phyloP scores from a whole-genome alignment of 352 stramenopile genomes.

The Pythium insidiosum region DNA sequence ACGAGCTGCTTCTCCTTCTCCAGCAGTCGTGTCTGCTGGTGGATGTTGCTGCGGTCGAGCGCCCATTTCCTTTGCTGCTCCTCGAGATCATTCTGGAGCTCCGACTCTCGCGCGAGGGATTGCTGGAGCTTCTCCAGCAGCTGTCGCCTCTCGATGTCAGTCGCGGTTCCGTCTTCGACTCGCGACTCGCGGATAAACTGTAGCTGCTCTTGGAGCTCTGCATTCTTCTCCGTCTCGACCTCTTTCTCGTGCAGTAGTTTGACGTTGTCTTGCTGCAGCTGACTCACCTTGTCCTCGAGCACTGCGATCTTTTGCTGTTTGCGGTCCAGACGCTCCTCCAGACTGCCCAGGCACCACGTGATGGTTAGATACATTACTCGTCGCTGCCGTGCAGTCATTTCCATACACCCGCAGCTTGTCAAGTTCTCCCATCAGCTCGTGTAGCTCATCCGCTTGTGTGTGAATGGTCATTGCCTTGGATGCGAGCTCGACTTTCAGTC shows the following conservation, averaged over 20 bases:
- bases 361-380: too few relatives aligned
- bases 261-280: conserved; percentile 37
- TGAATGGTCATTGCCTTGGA: conserved; percentile 51
- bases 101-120: conserved; percentile 33
- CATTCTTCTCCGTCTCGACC: conserved; percentile 23
- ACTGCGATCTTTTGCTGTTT: conserved; percentile 24
- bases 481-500: conserved; percentile 39
- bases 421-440: conserved; percentile 42
- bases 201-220: conserved; percentile 41
- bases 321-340: conserved; percentile 30
- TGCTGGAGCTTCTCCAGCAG: conserved; percentile 52
- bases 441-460: conserved; percentile 51
- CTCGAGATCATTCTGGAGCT: conserved; percentile 47
- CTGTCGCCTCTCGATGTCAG: conserved; percentile 47
- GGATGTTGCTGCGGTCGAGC: conserved; percentile 27
- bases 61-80: conserved; percentile 55
- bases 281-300: conserved; percentile 20
- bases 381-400: neutral
- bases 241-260: conserved; percentile 49
- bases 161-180: conserved; percentile 32
- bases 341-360: too few relatives aligned
- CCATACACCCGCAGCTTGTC: conserved; percentile 37
- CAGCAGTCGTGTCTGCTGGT: conserved; percentile 38
- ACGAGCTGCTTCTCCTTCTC: conserved; percentile 48
- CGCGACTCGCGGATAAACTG: conserved; percentile 47